Conservation (phyloP, 169 alveolate genomes). For the Cryptosporidium sp. region DNA sequence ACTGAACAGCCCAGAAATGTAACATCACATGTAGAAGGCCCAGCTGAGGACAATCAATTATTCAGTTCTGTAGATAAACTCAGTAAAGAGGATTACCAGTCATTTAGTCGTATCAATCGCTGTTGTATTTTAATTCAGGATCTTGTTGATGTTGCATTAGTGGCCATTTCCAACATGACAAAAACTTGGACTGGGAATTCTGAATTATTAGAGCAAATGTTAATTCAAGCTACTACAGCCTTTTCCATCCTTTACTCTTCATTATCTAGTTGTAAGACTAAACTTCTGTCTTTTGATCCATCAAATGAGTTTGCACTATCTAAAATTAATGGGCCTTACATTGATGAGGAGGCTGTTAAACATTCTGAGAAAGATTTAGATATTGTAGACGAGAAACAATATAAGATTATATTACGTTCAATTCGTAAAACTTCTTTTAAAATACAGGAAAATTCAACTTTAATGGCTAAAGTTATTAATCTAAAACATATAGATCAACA, state of each 20-base stretch:
- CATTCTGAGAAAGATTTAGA: neutral
- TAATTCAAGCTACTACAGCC: constrained; percentile 5
- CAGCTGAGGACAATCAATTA: too few species aligned
- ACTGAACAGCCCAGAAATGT: too few species aligned
- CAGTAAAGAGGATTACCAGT: neutral
- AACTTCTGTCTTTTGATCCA: neutral
- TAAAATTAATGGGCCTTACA: neutral
- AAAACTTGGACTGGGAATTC: constrained; percentile 1
- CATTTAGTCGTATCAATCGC: neutral
- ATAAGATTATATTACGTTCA: neutral
- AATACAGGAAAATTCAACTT: neutral
- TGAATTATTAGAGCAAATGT: neutral
- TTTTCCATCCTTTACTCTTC: neutral
- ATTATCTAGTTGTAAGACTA: neutral
- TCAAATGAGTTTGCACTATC: neutral
- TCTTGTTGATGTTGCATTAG: neutral
- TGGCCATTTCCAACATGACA: neutral
- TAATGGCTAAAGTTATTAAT: neutral
- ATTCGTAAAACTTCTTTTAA: neutral
- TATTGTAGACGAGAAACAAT: neutral
- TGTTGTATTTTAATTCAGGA: constrained; percentile 4
- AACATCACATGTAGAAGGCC: too few species aligned
- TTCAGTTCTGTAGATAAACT: too few species aligned
- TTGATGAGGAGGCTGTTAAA: neutral
- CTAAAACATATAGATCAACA: neutral